These are phyloP conservation scores for Isatis lusitanica DNA, from an alignment of 441 rosid genomes.

Conservation along the genomic window DNA sequence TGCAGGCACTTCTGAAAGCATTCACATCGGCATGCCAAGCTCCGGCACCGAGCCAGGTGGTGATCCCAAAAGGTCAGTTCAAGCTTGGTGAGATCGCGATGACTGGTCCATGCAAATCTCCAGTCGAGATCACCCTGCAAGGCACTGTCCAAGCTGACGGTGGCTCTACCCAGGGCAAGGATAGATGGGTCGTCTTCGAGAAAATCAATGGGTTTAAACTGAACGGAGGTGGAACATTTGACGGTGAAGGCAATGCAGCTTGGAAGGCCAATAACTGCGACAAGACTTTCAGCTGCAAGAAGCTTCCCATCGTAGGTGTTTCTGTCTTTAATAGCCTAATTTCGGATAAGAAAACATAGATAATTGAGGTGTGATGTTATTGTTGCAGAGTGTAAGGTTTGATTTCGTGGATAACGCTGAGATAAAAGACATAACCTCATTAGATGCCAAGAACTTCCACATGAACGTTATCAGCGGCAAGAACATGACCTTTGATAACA, in stretches of 20 bases:
- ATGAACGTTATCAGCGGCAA: constrained; percentile 40
- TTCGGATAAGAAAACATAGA: no score
- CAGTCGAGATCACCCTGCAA: constrained; percentile 34
- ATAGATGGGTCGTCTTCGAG: constrained; percentile 43
- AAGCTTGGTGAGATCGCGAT: constrained; percentile 24
- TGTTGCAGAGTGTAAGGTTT: constrained; percentile 47
- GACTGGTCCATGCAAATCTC: constrained; percentile 54
- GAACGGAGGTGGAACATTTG: constrained; percentile 51
- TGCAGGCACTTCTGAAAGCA: constrained; percentile 42
- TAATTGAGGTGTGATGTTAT: no score
- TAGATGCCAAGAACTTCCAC: constrained; percentile 57
- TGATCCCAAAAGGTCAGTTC: constrained; percentile 47
- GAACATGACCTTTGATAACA: constrained; percentile 39
- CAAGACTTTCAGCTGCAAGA: constrained; percentile 24
- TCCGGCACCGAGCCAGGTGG: constrained; percentile 30
- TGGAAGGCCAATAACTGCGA: constrained; percentile 45
- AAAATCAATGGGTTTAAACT: constrained; percentile 36
- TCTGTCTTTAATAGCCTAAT: no score
- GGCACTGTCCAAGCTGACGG: constrained; percentile 47
- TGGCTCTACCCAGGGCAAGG: neutral
- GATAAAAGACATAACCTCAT: constrained; percentile 39
- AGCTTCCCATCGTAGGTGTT: neutral
- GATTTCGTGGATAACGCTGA: constrained; percentile 35
- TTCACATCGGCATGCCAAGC: constrained; percentile 55
- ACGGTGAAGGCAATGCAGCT: constrained; percentile 53